Percentiles rank a stretch among this genome's conserved stretches.
Evolutionary conservation across 441 rosid species (phyloP).

Genomic region (Capsella rubella): DNA sequence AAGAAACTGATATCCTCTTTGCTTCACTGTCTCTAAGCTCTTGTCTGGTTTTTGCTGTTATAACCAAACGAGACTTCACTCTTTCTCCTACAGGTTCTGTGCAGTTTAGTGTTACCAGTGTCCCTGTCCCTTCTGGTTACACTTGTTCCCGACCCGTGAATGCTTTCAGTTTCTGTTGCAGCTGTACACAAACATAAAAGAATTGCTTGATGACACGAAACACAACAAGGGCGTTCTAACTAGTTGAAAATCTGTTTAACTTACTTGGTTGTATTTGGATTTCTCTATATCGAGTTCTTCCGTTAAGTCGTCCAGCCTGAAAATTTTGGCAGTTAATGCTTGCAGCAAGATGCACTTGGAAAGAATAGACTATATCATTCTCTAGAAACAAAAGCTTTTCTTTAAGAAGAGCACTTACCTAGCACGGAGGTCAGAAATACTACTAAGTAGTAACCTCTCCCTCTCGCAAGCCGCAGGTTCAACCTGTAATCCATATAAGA

Average conservation of each 20-base stretch:
- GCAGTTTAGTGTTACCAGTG: constrained; percentile 43
- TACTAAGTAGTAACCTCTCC: constrained; percentile 70
- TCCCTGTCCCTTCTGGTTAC: constrained; percentile 57
- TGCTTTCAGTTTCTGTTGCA: constrained; percentile 77
- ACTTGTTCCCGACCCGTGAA: constrained; percentile 61
- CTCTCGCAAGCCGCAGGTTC: constrained; percentile 71
- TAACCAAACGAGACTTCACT: constrained; percentile 25
- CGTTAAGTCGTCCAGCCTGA: constrained; percentile 76
- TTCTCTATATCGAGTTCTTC: constrained; percentile 83
- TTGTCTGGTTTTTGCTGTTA: constrained; percentile 17
- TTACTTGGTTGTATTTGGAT: constrained; percentile 72
- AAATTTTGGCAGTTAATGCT: constrained; percentile 31
- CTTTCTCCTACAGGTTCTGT: constrained; percentile 39
- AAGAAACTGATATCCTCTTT: constrained; percentile 19
- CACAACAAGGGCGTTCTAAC: not conserved
- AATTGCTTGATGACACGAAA: not conserved
- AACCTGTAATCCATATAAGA: constrained; percentile 54
- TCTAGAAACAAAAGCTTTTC: constrained; percentile 14
- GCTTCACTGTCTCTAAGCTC: constrained; percentile 34
- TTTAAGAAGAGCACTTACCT: constrained; percentile 57
- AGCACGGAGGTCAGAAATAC: constrained; percentile 79
- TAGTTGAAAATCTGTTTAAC: constrained; percentile 37
- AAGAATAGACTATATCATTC: constrained; percentile 11
- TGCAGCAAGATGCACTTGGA: constrained; percentile 19
- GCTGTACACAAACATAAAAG: constrained; percentile 50